phyloP scores from a whole-genome alignment of 441 rosid genomes.

The Populus hybrid region DNA sequence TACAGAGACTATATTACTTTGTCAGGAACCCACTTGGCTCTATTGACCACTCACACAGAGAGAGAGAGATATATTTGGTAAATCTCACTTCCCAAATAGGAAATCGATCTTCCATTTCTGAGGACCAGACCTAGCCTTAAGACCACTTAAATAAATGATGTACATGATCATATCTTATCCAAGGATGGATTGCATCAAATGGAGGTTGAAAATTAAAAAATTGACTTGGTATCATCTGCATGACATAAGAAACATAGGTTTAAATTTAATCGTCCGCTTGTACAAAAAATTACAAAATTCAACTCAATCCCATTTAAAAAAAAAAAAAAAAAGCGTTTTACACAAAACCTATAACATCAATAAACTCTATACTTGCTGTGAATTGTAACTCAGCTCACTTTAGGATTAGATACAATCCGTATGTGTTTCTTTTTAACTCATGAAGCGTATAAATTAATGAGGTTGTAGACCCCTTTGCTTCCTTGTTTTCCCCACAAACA shows the following conservation, averaged over 20 bases:
- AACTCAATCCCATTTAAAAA: neutral
- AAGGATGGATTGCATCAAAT: neutral
- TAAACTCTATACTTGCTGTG: neutral
- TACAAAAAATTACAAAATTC: neutral
- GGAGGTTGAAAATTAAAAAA: neutral
- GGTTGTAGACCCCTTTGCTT: slow-evolving; percentile 55
- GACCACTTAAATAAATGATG: neutral
- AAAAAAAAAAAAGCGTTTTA: too few species aligned
- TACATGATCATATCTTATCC: neutral
- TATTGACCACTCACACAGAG: too few species aligned
- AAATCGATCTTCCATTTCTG: neutral
- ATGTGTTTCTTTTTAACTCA: neutral
- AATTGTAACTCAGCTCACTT: neutral
- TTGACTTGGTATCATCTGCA: neutral
- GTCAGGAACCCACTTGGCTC: too few species aligned
- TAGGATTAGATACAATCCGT: neutral
- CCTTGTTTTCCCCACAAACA: slow-evolving; percentile 81
- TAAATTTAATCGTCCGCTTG: too few species aligned
- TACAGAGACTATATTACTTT: neutral
- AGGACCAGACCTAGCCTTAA: neutral
- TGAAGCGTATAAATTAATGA: slow-evolving; percentile 1
- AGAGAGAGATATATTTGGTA: neutral
- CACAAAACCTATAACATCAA: neutral
- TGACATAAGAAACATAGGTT: neutral
- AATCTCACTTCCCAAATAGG: neutral